Percentiles rank a stretch among this genome's conserved stretches.
These are phyloP conservation scores for Aspergillus hortae DNA, from an alignment of 2,329 filamentous ascomycete genomes.

Conservation along the genomic window DNA sequence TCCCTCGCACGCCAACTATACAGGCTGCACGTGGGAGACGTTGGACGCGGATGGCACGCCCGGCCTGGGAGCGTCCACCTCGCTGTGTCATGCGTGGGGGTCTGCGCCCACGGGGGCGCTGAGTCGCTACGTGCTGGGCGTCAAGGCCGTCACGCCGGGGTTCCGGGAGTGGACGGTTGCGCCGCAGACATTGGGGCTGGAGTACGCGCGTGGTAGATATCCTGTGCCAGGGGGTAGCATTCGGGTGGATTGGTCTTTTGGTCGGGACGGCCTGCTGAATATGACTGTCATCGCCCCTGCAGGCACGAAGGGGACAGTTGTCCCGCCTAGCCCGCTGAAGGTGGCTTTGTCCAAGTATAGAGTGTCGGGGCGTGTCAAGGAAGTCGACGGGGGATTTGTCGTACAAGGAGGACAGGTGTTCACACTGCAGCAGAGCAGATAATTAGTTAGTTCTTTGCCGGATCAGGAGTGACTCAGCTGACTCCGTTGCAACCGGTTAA, in stretches of 20 bases:
- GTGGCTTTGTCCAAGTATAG: too few species aligned
- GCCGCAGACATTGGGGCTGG: constrained; percentile 17
- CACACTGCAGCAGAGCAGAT: too few species aligned
- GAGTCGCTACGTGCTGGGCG: constrained; percentile 26
- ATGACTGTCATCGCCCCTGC: constrained; percentile 6
- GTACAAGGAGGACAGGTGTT: too few species aligned
- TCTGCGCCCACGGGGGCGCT: constrained; percentile 33
- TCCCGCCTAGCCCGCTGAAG: constrained; percentile 1
- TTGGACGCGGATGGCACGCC: constrained; percentile 7
- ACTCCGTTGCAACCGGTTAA: too few species aligned
- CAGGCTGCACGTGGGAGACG: constrained; percentile 13
- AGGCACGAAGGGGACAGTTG: constrained; percentile 6
- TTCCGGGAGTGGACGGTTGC: constrained; percentile 14
- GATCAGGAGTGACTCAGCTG: too few species aligned
- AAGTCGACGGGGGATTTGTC: too few species aligned
- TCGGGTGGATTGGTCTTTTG: constrained; percentile 6
- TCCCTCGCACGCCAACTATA: constrained; percentile 10
- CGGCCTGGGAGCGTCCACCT: constrained; percentile 21
- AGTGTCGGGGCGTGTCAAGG: too few species aligned
- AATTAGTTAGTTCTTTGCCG: too few species aligned
- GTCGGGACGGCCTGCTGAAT: not conserved
- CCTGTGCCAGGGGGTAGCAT: constrained; percentile 5
- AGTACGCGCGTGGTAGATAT: constrained; percentile 12
- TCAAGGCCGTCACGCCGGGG: constrained; percentile 17
- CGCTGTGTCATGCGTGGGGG: constrained; percentile 34